Evolutionary conservation across 352 stramenopile genomes (phyloP), one percentile per base, ranked within the genome.

Genomic region (Stramenopiles sp.): DNA sequence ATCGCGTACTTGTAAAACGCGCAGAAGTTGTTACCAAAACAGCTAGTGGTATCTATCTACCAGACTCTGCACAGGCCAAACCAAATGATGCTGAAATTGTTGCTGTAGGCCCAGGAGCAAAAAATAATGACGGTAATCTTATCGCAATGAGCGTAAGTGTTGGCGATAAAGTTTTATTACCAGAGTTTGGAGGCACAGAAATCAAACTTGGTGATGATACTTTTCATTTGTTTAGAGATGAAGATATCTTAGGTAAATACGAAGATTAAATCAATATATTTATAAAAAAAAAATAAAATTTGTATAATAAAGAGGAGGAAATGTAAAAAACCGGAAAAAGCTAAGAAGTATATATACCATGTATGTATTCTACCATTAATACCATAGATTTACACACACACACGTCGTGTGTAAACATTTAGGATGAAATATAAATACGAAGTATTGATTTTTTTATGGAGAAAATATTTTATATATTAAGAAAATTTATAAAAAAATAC

Each of bases 211-310:
- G 86, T 79, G 88, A 90, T 31, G 86, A 96, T 74, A 93, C 97
- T 86, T 88, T 95, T 82, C 91, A 94, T 83, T 86, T 98, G 33
- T 97, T 96, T 86, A 87, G 94, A 81, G 92, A 98, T 85, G 92
- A 96, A 32, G 94, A 98, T 86, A 97, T 98, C 86, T 91, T 98
- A 79, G 94, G 93, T 84, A 97, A 97, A 87, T 93, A 97, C 85
- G 85, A 92, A 83, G 65, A 76, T 7, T 76, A 43, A 7, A 7
- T 43, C 65, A 13, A 53, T 4, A 53, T 13, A 53, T 4, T 13
- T 13, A 13, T 53, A n/a, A n/a, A n/a, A n/a, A n/a, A n/a, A n/a
- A n/a, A n/a, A n/a, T n/a, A n/a, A n/a, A n/a, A n/a, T n/a, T n/a
- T n/a, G n/a, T n/a, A n/a, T n/a, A n/a, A n/a, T n/a, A n/a, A n/a